Evolutionary conservation across 1,284 basidiomycete genomes (phyloP), one percentile per base, ranked within the genome.

Genomic region (Ustilago bromivora): DNA sequence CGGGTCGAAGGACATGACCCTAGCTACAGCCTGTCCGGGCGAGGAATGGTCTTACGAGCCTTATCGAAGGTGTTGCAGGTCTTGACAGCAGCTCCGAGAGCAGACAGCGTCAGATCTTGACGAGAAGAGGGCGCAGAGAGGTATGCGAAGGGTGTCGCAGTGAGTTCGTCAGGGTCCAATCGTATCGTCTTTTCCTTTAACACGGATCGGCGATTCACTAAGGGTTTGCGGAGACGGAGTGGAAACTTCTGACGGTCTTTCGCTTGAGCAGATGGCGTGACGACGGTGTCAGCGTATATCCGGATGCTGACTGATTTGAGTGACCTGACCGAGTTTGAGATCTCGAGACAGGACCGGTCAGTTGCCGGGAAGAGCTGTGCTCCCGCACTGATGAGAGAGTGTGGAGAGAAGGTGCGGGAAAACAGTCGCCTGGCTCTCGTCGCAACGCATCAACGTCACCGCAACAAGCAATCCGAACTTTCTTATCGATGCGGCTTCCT

Each of bases 401-500:
- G 31, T 12, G 49, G 49, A 51, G 49, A 51, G 49, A 17, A 15
- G n/a, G 49, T 32, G 49, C 23, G 49, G 28, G 46, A 49, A 23
- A 13, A 49, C 10, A n/a, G n/a, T 23, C 46, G 46, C 46, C n/a
- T 49, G 46, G 23, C 46, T 23, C 5, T 49, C 19, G 9, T 28
- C 46, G 46, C n/a, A 19, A 46, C 43, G 46, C 57, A 46, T 59
- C 57, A 59, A 59, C 57, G 57, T 59, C 57, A 59, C 46, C 34
- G 34, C 34, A 19, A 46, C 3, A n/a, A 49, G 28, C 34, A 31
- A 17, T 47, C 7, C 57, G 43, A 63, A 70, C 57, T 70, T 63
- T 61, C 67, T 64, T 70, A 70, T 70, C 67, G 67, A 70, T 64
- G 53, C 57, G 12, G 12, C n/a, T n/a, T 3, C 40, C 4, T 3